Evolutionary conservation across 352 stramenopile genomes (phyloP).

Genomic region (Phytophthora fragariaefolia): DNA sequence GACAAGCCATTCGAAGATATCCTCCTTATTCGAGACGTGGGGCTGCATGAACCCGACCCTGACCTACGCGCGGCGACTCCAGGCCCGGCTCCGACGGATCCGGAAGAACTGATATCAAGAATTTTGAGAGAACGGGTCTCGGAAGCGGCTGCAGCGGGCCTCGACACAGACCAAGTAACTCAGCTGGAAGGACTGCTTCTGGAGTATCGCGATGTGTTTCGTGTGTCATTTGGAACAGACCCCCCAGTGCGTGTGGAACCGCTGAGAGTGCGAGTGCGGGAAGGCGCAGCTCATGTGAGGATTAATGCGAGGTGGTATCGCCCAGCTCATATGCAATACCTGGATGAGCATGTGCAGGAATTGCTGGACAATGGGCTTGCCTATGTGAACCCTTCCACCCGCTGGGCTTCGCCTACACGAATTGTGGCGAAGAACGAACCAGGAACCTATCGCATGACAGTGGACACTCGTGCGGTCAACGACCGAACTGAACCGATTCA

Average conservation of each 20-base stretch:
- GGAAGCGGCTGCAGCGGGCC: background rate
- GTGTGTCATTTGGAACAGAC: background rate
- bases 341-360: conserved; percentile 8
- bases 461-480: conserved; percentile 3
- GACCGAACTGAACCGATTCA: conserved; percentile 1
- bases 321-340: conserved; percentile 1
- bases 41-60: background rate
- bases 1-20: no score
- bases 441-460: conserved; percentile 4
- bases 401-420: conserved; percentile 4
- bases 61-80: conserved; percentile 5
- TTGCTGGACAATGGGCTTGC: background rate
- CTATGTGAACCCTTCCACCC: background rate
- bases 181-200: background rate
- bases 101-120: background rate
- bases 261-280: background rate
- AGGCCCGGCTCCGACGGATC: background rate
- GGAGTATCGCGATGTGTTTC: conserved; percentile 13
- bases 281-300: background rate
- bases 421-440: conserved; percentile 7
- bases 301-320: conserved; percentile 6
- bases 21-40: no score
- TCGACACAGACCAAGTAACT: background rate
- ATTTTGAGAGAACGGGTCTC: background rate
- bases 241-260: conserved; percentile 1